A percentile compares a stretch with the other conserved stretches of the same genome.
Evolutionary conservation across 805 yeast genomes (phyloP).

Genomic region (Candida methanosorbosa): DNA sequence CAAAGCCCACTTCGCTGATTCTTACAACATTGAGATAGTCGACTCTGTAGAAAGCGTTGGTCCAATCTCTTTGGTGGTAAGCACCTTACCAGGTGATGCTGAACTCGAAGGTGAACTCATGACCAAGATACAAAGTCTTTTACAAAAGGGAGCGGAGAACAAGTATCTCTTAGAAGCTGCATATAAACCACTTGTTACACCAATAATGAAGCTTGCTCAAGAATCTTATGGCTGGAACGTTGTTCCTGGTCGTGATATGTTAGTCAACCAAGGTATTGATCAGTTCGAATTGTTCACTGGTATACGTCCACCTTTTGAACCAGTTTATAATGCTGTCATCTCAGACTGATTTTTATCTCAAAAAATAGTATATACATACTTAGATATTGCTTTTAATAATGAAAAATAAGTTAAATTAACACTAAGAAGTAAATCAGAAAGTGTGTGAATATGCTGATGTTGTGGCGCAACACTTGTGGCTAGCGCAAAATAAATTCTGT

Average conservation of each 20-base stretch:
- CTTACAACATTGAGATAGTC: constrained; percentile 49
- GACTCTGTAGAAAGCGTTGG: constrained; percentile 38
- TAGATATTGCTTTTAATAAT: no score
- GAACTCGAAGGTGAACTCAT: constrained; percentile 50
- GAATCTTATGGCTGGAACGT: constrained; percentile 63
- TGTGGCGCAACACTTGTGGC: no score
- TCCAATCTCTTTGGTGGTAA: constrained; percentile 52
- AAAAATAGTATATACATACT: no score
- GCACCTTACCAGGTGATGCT: constrained; percentile 78
- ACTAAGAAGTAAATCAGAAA: no score
- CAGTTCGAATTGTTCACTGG: constrained; percentile 80
- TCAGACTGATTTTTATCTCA: no score
- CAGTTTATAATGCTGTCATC: constrained; percentile 52
- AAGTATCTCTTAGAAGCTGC: constrained; percentile 84
- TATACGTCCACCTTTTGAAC: constrained; percentile 50
- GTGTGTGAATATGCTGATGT: no score
- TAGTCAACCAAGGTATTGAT: constrained; percentile 85
- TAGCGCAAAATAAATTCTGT: no score
- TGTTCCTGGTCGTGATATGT: constrained; percentile 87
- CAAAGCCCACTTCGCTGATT: constrained; percentile 47
- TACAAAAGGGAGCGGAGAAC: constrained; percentile 35
- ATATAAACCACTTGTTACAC: constrained; percentile 83
- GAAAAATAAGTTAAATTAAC: no score
- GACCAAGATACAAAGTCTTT: constrained; percentile 36
- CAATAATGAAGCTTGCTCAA: constrained; percentile 71